Evolutionary conservation across 768 basidiomycete species (phyloP), one percentile per base, ranked within the genome.

Genomic region (Crassisporium funariophilum): DNA sequence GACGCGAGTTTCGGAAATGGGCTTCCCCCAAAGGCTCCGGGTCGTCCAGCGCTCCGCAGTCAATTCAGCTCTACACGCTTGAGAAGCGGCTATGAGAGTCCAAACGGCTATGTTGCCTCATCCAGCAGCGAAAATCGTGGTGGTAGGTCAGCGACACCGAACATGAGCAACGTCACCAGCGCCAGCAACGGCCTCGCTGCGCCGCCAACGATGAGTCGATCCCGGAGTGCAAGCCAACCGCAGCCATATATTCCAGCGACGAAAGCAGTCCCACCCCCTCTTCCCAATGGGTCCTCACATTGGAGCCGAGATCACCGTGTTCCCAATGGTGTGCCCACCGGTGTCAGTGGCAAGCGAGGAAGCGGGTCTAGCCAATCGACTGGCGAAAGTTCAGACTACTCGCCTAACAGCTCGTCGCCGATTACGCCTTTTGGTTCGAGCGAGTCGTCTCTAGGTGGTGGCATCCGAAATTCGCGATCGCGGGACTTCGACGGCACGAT

Each of bases 381-480:
- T 8, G 83, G 78, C 7, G 85, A 81, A 55, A 89, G 86, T 63
- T 90, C 89, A 10, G 87, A 91, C 57, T 89, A 88, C 54, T 91
- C 90, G 35, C 88, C 89, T 15, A 86, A 89, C 55, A 86, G 84
- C 52, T 84, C 84, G 12, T 90, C 88, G n/a, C 91, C 91, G 0
- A 82, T 91, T 60, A 92, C 91, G 19, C 90, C 91, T 13, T 92
- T 87, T 61, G 91, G 89, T n/a, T 91, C 90, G 31, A 91, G 84
- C 66, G 91, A 92, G 54, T 87, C 86, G 20, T 91, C 88, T 7
- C 66, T 91, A 41, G 76, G 75, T 33, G 82, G 79, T 36, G 70
- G 73, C 56, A 74, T 80, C 53, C 81, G 77, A 46, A 71, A 67
- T 46, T 77, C 74, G 56, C 78, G 79, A 40, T 79, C 78, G 50